Evolutionary conservation across 176 grass and related monocot genomes (phyloP), one percentile per base, ranked within the genome.

Genomic region (Stipa capillata): DNA sequence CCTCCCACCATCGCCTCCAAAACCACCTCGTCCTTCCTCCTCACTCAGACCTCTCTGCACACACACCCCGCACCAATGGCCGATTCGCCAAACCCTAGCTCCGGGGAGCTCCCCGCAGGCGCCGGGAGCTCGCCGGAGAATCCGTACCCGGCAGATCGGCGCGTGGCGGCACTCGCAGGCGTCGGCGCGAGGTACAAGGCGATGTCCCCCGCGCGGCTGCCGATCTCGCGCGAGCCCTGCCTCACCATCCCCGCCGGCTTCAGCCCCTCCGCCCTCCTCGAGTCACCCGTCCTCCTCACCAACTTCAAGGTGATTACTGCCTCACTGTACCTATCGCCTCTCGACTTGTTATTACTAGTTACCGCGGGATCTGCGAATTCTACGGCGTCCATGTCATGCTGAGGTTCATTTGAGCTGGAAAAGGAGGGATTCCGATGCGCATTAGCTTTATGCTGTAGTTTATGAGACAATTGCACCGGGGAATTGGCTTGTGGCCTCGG

Each of bases 151-250:
- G 40, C 79, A 80, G 85, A 86, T 93, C 75, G 74, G 63, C 77
- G 85, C 47, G 79, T 91, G 16, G 81, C 89, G 6, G 91, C 85
- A 74, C 74, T 85, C 14, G 69, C 85, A 12, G 83, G 74, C 43
- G 78, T 81, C 2, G 96, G 88, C 5, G 96, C 96, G 12, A 91
- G 86, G 84, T 99, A 99, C 90, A 93, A 93, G 92, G 87, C 90
- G 20, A 93, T 99, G 96, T 95, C 96, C 57, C 96, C 92, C 24
- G 92, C 96, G 20, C 81, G 81, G 52, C 90, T 99, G 73, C 92
- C 90, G 69, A 99, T 99, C 82, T 75, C 90, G 69, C 90, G 96
- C 21, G 80, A 86, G 52, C 83, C 96, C 36, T 99, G 92, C 75
- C 84, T 99, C 77, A 91, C 87, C 31, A 99, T 99, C 86, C 92